Base-by-base conservation (phyloP, 2,329 filamentous ascomycete genomes). In the Fusarium tricinctum region DNA sequence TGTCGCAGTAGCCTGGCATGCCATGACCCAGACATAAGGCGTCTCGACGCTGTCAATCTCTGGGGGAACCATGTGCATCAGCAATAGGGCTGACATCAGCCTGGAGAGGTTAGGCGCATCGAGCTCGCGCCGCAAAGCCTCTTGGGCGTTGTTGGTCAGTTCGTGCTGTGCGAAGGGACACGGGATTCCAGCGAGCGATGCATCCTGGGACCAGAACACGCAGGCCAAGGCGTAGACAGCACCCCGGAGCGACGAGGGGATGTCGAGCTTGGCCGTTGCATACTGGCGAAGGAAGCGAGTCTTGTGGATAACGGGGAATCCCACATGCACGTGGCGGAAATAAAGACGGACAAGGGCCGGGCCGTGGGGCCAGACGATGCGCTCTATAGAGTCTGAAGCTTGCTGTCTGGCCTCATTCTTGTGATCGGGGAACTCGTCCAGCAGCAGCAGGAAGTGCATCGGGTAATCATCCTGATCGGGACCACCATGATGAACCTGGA, bases 21-120 rank as follows among this genome's bases (percentile, higher is more conserved):
- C 76, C 44, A 82, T 73, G 1, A 79, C 78, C 81, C 82, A 84
- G 1, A 80, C 80, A 19, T 78, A 78, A 0, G 82, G 83, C 8
- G 81, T 83, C 66, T 84, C 82, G 6, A 83, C 81, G 14, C 81
- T 83, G 30, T 80, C 82, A 19, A 81, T 82, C 14, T 78, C 78
- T 2, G 82, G 81, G 0, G 83, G 80, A 15, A 79, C 78, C 64
- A 84, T 78, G 57, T 85, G 82, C 7, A 84, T 71, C 9, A 84
- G 74, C 15, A 85, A 66, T 14, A 84, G 62, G 58, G 80, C 80
- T n/a, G 82, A 81, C 73, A 84, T 83, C n/a, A 84, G 63, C 10
- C 79, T 81, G 52, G 78, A 81, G 6, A 85, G 73, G 30, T 83
- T 82, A 0, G 83, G 82, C 1, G 82, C 81, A 40, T 84, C 81